These are phyloP conservation scores for Lithohypha guttulata DNA, from an alignment of 2,329 filamentous ascomycete genomes.

Conservation along the genomic window DNA sequence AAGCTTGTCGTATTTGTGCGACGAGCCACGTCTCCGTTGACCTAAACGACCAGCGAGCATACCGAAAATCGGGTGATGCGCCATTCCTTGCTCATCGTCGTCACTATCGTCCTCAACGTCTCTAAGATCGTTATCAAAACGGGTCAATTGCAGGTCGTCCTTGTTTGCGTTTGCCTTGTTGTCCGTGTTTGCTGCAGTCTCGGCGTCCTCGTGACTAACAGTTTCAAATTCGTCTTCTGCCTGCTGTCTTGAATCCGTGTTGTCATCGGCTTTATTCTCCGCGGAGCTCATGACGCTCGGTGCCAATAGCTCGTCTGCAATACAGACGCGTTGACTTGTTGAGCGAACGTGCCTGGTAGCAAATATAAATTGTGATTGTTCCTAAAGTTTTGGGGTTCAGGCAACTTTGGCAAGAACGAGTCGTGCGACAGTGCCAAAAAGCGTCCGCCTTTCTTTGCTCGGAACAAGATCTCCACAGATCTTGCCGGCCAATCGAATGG, in stretches of 20 bases:
- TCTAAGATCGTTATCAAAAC: slow-evolving; percentile 14
- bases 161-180: slow-evolving; percentile 9
- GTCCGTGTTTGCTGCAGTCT: slow-evolving; percentile 13
- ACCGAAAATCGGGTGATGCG: slow-evolving; percentile 20
- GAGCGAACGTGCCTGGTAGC: no score
- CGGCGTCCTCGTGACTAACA: slow-evolving; percentile 20
- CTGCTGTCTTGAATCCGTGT: slow-evolving; percentile 7
- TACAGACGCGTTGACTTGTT: no score
- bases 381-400: no score
- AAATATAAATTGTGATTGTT: no score
- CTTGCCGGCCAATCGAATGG: no score
- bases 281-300: slow-evolving; percentile 1
- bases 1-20: slow-evolving; percentile 42
- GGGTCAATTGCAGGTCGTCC: slow-evolving; percentile 16
- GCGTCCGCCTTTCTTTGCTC: no score
- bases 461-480: no score
- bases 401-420: no score
- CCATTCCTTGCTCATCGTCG: slow-evolving; percentile 18
- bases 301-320: no score
- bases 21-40: slow-evolving; percentile 17
- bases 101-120: slow-evolving; percentile 19
- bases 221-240: slow-evolving; percentile 21
- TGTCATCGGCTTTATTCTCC: background rate
- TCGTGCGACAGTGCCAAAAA: no score
- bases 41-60: slow-evolving; percentile 21